These are phyloP conservation scores for Nematodospora valgi DNA, from an alignment of 805 yeast genomes.

Conservation along the genomic window DNA sequence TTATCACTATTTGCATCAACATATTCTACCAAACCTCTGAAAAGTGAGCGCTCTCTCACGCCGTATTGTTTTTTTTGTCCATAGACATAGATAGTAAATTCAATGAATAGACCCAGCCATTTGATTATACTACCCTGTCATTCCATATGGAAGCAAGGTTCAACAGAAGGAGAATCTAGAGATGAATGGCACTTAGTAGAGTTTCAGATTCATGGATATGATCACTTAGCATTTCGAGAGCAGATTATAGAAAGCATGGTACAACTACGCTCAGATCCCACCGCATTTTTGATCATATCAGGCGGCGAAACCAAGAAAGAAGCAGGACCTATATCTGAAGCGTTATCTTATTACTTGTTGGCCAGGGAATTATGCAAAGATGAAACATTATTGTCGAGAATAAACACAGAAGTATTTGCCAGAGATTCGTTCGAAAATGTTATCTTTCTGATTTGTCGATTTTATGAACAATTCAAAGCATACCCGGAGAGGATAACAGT, in stretches of 20 bases:
- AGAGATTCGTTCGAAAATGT: constrained; percentile 80
- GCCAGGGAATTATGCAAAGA: constrained; percentile 27
- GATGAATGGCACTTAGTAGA: constrained; percentile 65
- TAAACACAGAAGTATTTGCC: constrained; percentile 66
- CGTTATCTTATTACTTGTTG: constrained; percentile 51
- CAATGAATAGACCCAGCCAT: too few relatives aligned
- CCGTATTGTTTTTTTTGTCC: too few relatives aligned
- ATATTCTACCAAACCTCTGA: constrained; percentile 3
- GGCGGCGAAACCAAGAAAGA: constrained; percentile 72
- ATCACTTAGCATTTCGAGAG: constrained; percentile 60
- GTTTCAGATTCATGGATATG: constrained; percentile 67
- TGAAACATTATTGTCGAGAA: constrained; percentile 16
- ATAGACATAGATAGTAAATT: too few relatives aligned
- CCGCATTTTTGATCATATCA: constrained; percentile 43
- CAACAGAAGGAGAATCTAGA: constrained; percentile 42
- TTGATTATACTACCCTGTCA: constrained; percentile 50
- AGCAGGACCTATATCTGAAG: constrained; percentile 58
- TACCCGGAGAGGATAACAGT: constrained; percentile 56
- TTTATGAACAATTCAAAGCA: constrained; percentile 38
- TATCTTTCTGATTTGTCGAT: constrained; percentile 55
- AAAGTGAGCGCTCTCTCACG: too few relatives aligned
- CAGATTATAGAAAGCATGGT: constrained; percentile 52
- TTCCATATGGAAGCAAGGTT: constrained; percentile 50
- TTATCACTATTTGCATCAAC: constrained; percentile 46
- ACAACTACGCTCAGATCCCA: constrained; percentile 25